Conservation (phyloP, 2,329 filamentous ascomycete genomes). For the Trichoderma sp. region DNA sequence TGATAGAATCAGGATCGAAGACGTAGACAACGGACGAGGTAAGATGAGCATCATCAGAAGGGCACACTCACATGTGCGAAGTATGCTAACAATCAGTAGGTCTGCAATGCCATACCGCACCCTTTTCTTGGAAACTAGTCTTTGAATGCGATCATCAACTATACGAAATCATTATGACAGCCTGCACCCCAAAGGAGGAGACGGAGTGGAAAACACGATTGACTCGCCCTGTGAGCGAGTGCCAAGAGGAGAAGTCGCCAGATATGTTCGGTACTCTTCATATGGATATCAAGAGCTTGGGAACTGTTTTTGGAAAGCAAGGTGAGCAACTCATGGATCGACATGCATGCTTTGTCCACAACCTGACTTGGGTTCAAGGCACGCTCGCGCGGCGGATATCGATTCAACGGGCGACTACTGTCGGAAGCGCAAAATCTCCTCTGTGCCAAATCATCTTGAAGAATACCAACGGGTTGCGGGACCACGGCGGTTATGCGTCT, state of each 20-base stretch:
- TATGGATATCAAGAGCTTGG: slow-evolving; percentile 72
- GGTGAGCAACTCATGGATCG: slow-evolving; percentile 45
- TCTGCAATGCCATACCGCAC: slow-evolving; percentile 81
- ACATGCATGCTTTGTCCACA: not conserved
- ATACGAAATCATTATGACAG: slow-evolving; percentile 84
- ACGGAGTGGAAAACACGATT: slow-evolving; percentile 76
- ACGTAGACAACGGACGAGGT: slow-evolving; percentile 76
- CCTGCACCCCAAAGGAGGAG: slow-evolving; percentile 80
- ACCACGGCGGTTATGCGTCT: slow-evolving; percentile 48
- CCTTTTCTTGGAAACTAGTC: slow-evolving; percentile 88
- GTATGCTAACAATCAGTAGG: slow-evolving; percentile 53
- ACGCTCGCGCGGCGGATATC: slow-evolving; percentile 70
- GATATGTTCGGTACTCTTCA: slow-evolving; percentile 64
- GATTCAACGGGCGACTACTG: slow-evolving; percentile 75
- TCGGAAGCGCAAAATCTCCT: slow-evolving; percentile 68
- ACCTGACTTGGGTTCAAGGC: slow-evolving; percentile 44
- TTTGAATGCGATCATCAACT: slow-evolving; percentile 77
- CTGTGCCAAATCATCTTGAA: slow-evolving; percentile 81
- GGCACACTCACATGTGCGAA: not conserved
- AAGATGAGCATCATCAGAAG: slow-evolving; percentile 31
- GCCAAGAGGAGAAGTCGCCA: slow-evolving; percentile 50
- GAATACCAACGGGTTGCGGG: slow-evolving; percentile 73
- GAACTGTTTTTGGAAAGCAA: slow-evolving; percentile 73
- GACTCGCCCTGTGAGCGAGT: slow-evolving; percentile 52
- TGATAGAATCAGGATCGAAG: slow-evolving; percentile 66